A percentile compares a stretch with the other conserved stretches of the same genome.
phyloP scores from a whole-genome alignment of 1,284 basidiomycete species.

The Phellinidium pouzarii region DNA sequence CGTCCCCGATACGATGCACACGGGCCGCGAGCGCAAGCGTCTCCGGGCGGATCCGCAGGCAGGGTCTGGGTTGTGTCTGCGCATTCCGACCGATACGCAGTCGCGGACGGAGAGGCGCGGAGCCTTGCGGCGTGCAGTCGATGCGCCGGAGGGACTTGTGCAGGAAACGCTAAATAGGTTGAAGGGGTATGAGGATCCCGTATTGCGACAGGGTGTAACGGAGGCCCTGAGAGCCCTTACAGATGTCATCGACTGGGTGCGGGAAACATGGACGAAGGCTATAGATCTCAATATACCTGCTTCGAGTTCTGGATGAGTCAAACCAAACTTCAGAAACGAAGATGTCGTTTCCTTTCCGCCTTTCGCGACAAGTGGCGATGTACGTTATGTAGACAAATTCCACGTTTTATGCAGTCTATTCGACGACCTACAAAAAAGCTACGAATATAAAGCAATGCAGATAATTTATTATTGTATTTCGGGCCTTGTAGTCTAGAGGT shows the following conservation, averaged over 20 bases:
- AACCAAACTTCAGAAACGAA: no score
- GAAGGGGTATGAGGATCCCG: slow-evolving; percentile 43
- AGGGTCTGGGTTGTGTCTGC: neutral
- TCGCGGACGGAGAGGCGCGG: neutral
- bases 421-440: no score
- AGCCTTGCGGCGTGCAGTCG: neutral
- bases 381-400: no score
- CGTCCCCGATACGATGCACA: slow-evolving; percentile 4
- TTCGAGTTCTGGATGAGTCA: no score
- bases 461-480: no score
- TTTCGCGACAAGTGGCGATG: no score
- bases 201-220: slow-evolving; percentile 29
- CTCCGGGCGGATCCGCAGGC: neutral
- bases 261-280: slow-evolving; percentile 34
- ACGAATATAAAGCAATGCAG: no score
- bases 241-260: slow-evolving; percentile 35
- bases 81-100: neutral
- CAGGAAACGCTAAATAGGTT: slow-evolving; percentile 23
- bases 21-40: slow-evolving; percentile 7
- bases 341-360: no score
- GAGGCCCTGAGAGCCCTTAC: slow-evolving; percentile 30
- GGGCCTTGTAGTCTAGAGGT: no score
- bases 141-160: slow-evolving; percentile 8
- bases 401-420: no score
- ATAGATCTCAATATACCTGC: slow-evolving; percentile 16